Percentiles rank a stretch among this genome's conserved stretches.
phyloP scores from a whole-genome alignment of 2,329 filamentous ascomycete species.

The Monosporascus sp. region DNA sequence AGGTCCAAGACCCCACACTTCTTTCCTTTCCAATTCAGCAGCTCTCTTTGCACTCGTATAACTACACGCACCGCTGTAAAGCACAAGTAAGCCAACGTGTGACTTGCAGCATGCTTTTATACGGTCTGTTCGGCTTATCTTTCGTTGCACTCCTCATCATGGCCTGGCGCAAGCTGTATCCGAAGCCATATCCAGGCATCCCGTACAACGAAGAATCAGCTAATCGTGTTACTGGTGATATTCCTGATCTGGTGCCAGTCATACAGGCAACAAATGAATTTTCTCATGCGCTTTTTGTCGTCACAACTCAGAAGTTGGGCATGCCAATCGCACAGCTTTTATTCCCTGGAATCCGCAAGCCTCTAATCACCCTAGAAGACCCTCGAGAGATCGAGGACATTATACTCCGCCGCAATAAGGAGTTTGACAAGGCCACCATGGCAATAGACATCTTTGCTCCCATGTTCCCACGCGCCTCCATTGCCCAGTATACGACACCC shows the following conservation, averaged over 20 bases:
- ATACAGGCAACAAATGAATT: constrained; percentile 3
- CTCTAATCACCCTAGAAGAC: constrained; percentile 15
- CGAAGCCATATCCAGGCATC: constrained; percentile 11
- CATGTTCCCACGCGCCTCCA: constrained; percentile 21
- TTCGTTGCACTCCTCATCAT: neutral
- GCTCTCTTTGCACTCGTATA: too few relatives aligned
- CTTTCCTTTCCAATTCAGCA: too few relatives aligned
- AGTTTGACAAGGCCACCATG: constrained; percentile 25
- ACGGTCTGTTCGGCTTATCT: neutral
- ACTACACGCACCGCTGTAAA: too few relatives aligned
- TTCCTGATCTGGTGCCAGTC: constrained; percentile 5
- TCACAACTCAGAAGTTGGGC: constrained; percentile 4
- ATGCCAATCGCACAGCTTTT: constrained; percentile 10
- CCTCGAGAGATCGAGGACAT: constrained; percentile 15
- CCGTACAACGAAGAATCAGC: constrained; percentile 11
- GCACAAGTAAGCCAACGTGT: too few relatives aligned
- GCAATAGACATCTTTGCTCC: constrained; percentile 17
- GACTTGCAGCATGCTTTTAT: neutral
- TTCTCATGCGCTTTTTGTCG: constrained; percentile 3
- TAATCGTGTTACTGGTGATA: constrained; percentile 7
- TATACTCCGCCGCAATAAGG: constrained; percentile 14
- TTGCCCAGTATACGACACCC: constrained; percentile 22
- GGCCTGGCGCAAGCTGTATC: constrained; percentile 8
- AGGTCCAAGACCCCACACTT: too few relatives aligned
- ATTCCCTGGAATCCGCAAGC: constrained; percentile 11